Base-by-base conservation (phyloP, 2,329 filamentous ascomycete genomes). In the Penicillium fuscoglaucum region DNA sequence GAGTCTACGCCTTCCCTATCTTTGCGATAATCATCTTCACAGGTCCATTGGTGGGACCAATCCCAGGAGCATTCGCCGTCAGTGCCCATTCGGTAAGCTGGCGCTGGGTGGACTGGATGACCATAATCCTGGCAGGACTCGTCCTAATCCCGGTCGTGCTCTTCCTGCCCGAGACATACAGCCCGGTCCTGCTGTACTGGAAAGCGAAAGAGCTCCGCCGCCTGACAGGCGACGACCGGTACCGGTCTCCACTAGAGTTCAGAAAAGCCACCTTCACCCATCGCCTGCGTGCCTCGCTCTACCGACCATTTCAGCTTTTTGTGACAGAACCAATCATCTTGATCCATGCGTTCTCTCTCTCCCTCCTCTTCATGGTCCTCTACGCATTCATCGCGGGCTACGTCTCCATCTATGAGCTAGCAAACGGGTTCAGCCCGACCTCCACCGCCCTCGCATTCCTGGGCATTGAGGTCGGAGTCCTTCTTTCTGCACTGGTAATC, bases 161-260 rank as follows among this genome's bases (percentile, higher is more conserved):
- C 3, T 78, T 80, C 60, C 72, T 81, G 6, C 82, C 80, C 2
- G 82, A 84, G 67, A 83, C 81, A 0, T 83, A 81, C 62, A 70
- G 77, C 3, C 80, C 79, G 0, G 66, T 79, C n/a, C 66, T 81
- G 1, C 67, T 81, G 6, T 72, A 74, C 29, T 80, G 77, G 78
- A 80, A 79, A 65, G 78, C 77, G 2, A 63, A 67, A 29, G 75
- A 77, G 21, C 69, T 80, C 1, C 74, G 78, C 3, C 65, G 66
- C 1, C 51, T 76, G 4, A 80, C 79, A 0, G 74, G 73, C 1
- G 80, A 84, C 59, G 60, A 75, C 1, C 75, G 80, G 2, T 84
- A 80, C 65, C 71, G 74, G 33, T 78, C 81, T 0, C 76, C 78
- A 24, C 73, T 79, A 44, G 79, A 84, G 61, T 73, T 81, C 15